Percentiles rank a stretch among this genome's conserved stretches.
These are phyloP conservation scores for Carex kokanica DNA, from an alignment of 176 grass and related monocot genomes.

Conservation along the genomic window DNA sequence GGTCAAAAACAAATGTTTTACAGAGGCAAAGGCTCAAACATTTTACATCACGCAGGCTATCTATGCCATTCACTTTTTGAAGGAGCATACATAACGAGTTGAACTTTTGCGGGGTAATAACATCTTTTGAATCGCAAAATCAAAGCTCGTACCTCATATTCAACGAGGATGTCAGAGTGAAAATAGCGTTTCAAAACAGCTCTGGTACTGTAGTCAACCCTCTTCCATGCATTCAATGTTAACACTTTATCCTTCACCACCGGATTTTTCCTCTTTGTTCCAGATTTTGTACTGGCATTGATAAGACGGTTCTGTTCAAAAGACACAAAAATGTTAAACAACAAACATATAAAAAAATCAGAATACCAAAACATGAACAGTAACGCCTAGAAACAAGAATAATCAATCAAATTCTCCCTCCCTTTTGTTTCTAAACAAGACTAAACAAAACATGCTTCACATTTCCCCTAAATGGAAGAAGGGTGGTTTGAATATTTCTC, in stretches of 20 bases:
- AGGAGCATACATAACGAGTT: background rate
- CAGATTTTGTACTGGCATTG: conserved; percentile 36
- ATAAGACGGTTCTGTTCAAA: conserved; percentile 57
- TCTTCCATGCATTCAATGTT: conserved; percentile 67
- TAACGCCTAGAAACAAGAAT: background rate
- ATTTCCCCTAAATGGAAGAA: background rate
- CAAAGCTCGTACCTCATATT: conserved; percentile 55
- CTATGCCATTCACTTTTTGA: background rate
- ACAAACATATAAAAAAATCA: background rate
- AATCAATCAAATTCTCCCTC: background rate
- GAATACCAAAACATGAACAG: background rate
- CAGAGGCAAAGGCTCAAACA: background rate
- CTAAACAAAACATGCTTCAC: background rate
- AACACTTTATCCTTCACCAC: conserved; percentile 43
- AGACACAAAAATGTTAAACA: background rate
- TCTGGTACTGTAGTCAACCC: conserved; percentile 74
- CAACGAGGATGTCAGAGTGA: conserved; percentile 60
- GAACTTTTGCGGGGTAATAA: conserved; percentile 3
- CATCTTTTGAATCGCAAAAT: background rate
- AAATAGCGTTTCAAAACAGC: conserved; percentile 70
- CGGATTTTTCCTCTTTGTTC: conserved; percentile 42
- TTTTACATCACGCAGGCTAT: background rate
- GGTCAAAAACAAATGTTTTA: background rate
- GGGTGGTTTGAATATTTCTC: background rate
- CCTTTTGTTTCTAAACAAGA: background rate